These are phyloP conservation scores for Porphyridium purpureum DNA, from an alignment of 23 red algal species.

Conservation along the genomic window DNA sequence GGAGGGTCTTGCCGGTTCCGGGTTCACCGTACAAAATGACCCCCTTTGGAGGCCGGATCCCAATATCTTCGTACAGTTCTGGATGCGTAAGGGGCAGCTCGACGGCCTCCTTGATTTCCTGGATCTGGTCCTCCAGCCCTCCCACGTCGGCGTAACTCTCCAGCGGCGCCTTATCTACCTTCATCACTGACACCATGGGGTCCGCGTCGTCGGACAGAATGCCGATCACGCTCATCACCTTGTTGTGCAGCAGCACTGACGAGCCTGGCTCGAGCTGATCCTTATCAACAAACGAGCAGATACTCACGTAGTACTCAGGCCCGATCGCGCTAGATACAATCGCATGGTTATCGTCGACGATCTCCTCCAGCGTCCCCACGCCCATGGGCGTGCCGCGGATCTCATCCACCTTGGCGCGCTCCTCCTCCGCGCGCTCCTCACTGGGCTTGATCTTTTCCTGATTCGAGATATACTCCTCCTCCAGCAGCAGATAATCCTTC, in stretches of 20 bases:
- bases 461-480: slow-evolving; percentile 92
- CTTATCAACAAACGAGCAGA: slow-evolving; percentile 96
- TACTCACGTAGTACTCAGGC: slow-evolving; percentile 96
- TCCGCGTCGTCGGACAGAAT: slow-evolving; percentile 93
- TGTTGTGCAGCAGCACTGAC: slow-evolving; percentile 95
- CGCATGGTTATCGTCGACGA: slow-evolving; percentile 97
- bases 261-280: slow-evolving; percentile 88
- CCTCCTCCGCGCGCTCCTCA: slow-evolving; percentile 83
- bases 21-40: slow-evolving; percentile 98
- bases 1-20: slow-evolving; percentile 95
- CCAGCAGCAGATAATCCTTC: slow-evolving; percentile 96
- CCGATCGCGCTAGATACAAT: slow-evolving; percentile 93
- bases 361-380: slow-evolving; percentile 96
- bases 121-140: slow-evolving; percentile 97
- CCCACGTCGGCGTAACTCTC: slow-evolving; percentile 95
- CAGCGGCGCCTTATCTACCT: slow-evolving; percentile 95
- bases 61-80: slow-evolving; percentile 98
- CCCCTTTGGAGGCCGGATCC: slow-evolving; percentile 95
- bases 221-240: slow-evolving; percentile 88
- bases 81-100: slow-evolving; percentile 97
- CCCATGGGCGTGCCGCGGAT: slow-evolving; percentile 98
- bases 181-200: slow-evolving; percentile 97
- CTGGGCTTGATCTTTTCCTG: slow-evolving; percentile 66
- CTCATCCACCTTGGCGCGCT: slow-evolving; percentile 74
- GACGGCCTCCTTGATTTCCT: slow-evolving; percentile 99